A percentile compares a stretch with the other conserved stretches of the same genome.
Conservation (phyloP, 768 basidiomycete species). For the Boletus huronensis region DNA sequence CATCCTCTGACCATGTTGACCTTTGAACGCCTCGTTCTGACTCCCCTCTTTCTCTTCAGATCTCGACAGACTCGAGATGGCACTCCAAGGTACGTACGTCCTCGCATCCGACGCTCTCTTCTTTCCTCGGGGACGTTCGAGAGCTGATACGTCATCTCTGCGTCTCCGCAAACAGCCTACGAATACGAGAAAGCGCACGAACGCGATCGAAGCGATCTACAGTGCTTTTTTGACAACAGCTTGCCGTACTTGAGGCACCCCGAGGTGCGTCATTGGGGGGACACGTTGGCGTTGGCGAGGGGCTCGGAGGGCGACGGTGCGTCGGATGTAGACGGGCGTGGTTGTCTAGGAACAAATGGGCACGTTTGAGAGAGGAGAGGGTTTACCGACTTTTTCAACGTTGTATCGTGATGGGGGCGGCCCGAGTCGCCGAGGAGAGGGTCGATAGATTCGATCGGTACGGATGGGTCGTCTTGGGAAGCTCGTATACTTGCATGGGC, state of each 20-base stretch:
- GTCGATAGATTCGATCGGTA: too few relatives aligned
- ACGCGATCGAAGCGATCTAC: slow-evolving; percentile 44
- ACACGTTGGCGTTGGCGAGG: slow-evolving; percentile 31
- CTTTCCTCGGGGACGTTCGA: too few relatives aligned
- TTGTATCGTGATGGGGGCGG: too few relatives aligned
- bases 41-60: slow-evolving; percentile 43
- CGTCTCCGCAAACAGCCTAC: slow-evolving; percentile 41
- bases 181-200: slow-evolving; percentile 67
- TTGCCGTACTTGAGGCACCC: slow-evolving; percentile 67
- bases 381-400: too few relatives aligned
- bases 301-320: slow-evolving; percentile 1
- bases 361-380: too few relatives aligned
- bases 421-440: too few relatives aligned
- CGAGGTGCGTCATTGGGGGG: slow-evolving; percentile 72
- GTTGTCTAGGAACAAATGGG: background rate
- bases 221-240: slow-evolving; percentile 79
- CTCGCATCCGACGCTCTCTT: background rate
- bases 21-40: background rate
- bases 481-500: too few relatives aligned
- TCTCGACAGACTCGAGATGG: slow-evolving; percentile 86
- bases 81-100: slow-evolving; percentile 60
- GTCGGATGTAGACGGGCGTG: background rate
- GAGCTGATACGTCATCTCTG: background rate
- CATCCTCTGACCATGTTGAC: background rate
- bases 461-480: too few relatives aligned